Percentiles rank a stretch among this genome's conserved stretches.
Evolutionary conservation across 1,284 basidiomycete species (phyloP).

Genomic region (Chiua sp.): DNA sequence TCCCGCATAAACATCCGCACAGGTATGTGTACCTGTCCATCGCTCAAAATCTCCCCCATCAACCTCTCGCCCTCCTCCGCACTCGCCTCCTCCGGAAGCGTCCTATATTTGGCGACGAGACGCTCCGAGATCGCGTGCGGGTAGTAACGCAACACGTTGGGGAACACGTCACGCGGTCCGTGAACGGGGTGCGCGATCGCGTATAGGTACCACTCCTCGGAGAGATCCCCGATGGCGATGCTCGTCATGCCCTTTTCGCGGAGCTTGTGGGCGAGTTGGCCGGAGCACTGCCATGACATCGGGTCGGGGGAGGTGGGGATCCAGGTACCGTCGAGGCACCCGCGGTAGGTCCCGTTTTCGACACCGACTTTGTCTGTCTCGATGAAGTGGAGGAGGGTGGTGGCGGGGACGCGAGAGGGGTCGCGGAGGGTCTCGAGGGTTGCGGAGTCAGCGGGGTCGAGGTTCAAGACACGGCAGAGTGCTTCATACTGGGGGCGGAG

Average conservation of each 20-base stretch:
- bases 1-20: constrained; percentile 67
- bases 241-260: constrained; percentile 61
- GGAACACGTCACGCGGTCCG: constrained; percentile 52
- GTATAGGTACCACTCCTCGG: constrained; percentile 81
- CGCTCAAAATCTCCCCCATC: constrained; percentile 63
- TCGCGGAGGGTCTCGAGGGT: constrained; percentile 58
- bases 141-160: constrained; percentile 69
- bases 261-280: constrained; percentile 59
- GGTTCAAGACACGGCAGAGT: constrained; percentile 56
- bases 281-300: constrained; percentile 73
- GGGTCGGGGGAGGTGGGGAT: constrained; percentile 54
- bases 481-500: constrained; percentile 66
- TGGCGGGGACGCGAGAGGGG: constrained; percentile 50
- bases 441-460: constrained; percentile 57
- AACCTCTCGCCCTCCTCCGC: constrained; percentile 46
- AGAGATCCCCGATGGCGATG: constrained; percentile 69
- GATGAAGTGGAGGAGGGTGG: constrained; percentile 58
- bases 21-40: constrained; percentile 74
- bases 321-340: constrained; percentile 63
- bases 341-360: constrained; percentile 69
- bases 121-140: constrained; percentile 49
- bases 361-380: constrained; percentile 57
- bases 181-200: constrained; percentile 66
- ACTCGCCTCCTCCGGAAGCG: constrained; percentile 42
- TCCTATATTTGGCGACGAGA: constrained; percentile 52